Evolutionary conservation across 306 rosid species (phyloP), one percentile per base, ranked within the genome.

Genomic region (Casuarina cunninghamiana): DNA sequence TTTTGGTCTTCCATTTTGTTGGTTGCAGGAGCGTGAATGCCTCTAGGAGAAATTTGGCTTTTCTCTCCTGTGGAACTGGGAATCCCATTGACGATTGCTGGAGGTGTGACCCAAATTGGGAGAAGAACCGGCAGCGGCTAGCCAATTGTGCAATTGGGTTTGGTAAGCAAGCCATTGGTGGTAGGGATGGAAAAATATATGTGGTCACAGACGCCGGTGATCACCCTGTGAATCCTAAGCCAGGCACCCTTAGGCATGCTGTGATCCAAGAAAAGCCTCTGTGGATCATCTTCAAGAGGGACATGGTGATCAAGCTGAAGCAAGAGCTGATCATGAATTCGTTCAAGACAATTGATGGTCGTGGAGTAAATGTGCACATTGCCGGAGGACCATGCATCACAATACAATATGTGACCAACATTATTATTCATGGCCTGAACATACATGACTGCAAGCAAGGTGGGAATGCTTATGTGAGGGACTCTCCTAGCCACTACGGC

Each of bases 331-430:
- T 95, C 55, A 84, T 95, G 91, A 95, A 93, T 81, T 93, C 99
- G 0, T 93, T 87, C 75, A 95, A 95, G 71, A 95, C 97, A 0
- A 89, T 95, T 76, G 99, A 95, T 63, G 99, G 99, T 0, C 86
- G 97, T 70, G 99, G 97, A 13, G 83, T 50, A 0, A 88, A 61
- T 53, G 99, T 95, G 1, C 97, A 95, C 87, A 91, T 95, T 17
- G 90, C 96, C 5, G 97, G 99, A 0, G 99, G 99, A 1, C 97
- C 99, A 3, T 95, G 97, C 83, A 89, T 95, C n/a, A 95, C 97
- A 0, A 85, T 95, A 1, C 99, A 95, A 3, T 92, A 41, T 53
- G 93, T 85, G 76, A 89, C 94, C 4, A 93, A 93, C 63, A 83
- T 95, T 16, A 95, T 95, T 1, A 84, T 95, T 19, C 99, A 95